These are phyloP conservation scores for Penicillium janthinellum DNA, from an alignment of 2,329 filamentous ascomycete species.

Conservation along the genomic window DNA sequence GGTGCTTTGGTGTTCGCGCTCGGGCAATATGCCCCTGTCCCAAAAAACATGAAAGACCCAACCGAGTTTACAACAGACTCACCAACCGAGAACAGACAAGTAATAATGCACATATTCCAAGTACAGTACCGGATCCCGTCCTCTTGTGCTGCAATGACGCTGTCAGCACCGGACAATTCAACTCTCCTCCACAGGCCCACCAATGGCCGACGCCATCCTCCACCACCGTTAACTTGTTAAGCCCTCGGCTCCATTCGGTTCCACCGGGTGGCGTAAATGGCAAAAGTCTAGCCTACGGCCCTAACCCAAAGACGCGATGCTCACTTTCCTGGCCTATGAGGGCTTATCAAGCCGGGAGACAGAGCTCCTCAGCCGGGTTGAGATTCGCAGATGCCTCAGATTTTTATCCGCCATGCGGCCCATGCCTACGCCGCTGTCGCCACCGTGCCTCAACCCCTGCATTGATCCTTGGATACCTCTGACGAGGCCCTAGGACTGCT, in stretches of 20 bases:
- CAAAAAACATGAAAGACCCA: neutral
- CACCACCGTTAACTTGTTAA: neutral
- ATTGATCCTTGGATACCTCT: neutral
- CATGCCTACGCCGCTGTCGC: constrained; percentile 2
- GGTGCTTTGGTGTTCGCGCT: neutral
- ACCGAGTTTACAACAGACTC: neutral
- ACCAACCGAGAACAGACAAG: neutral
- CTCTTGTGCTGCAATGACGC: neutral
- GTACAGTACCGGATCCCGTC: neutral
- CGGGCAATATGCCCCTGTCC: neutral
- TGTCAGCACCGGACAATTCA: neutral
- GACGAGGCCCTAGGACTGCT: too few species aligned
- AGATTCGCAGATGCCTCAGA: neutral
- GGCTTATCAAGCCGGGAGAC: neutral
- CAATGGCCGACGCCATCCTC: neutral
- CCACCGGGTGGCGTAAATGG: constrained; percentile 16
- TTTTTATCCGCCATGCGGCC: neutral
- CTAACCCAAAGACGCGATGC: neutral
- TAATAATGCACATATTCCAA: neutral
- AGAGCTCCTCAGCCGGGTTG: neutral
- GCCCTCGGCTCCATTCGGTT: constrained; percentile 1
- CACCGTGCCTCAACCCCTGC: constrained; percentile 7
- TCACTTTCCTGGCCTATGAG: neutral
- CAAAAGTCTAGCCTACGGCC: neutral
- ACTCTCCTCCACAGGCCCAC: neutral